Conservation (phyloP, 1,284 basidiomycete genomes). For the Cystobasidium slooffiae region DNA sequence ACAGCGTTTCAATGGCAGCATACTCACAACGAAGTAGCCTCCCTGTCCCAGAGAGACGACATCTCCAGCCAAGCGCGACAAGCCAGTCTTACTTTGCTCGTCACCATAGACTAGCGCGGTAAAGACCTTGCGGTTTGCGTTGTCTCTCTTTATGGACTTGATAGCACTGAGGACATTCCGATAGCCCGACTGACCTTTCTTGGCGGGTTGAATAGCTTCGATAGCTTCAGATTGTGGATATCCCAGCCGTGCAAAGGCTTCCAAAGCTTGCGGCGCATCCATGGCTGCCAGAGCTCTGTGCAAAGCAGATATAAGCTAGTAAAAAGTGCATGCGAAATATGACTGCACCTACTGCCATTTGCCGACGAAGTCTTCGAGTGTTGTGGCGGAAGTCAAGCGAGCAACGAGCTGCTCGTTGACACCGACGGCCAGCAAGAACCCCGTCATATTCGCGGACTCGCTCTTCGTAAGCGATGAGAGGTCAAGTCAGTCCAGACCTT, state of each 20-base stretch:
- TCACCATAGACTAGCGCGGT: conserved; percentile 21
- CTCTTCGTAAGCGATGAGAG: too few species aligned
- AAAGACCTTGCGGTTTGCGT: conserved; percentile 16
- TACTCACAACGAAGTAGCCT: conserved; percentile 11
- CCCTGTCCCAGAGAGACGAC: conserved; percentile 3
- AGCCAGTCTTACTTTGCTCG: neutral
- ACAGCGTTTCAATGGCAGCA: neutral
- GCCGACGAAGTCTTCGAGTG: neutral
- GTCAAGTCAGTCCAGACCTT: too few species aligned
- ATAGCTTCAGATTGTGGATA: neutral
- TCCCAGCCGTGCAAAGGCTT: neutral
- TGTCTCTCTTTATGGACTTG: neutral
- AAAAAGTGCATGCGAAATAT: neutral
- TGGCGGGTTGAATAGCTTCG: neutral
- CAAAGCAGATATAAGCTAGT: neutral
- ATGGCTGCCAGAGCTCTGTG: neutral
- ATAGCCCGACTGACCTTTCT: neutral
- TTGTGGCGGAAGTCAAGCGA: neutral
- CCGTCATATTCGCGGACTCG: neutral
- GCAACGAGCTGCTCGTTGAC: neutral
- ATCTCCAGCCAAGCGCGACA: neutral
- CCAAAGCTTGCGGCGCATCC: neutral
- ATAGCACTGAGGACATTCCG: neutral
- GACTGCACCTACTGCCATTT: neutral
- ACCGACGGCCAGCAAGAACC: neutral